These are phyloP conservation scores for Parietichytrium sp. DNA, from an alignment of 108 stramenopile genomes.

Conservation along the genomic window DNA sequence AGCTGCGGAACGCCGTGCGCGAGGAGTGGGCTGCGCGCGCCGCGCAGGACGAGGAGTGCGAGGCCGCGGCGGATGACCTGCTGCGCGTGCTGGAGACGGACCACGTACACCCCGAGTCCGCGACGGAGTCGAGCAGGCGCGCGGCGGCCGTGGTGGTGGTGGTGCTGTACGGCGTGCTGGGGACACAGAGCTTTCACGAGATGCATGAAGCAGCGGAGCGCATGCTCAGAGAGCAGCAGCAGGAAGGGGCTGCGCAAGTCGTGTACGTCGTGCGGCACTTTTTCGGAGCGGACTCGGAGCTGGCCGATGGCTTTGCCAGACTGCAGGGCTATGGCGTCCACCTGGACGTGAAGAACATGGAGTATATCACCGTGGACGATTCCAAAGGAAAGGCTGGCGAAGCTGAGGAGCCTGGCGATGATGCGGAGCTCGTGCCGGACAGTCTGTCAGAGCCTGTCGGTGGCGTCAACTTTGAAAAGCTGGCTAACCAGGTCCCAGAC, in stretches of 20 bases:
- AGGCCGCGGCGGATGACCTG: neutral
- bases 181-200: neutral
- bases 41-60: neutral
- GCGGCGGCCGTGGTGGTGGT: neutral
- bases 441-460: neutral
- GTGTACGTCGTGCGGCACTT: slow-evolving; percentile 50
- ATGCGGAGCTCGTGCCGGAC: too few species aligned
- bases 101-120: slow-evolving; percentile 17
- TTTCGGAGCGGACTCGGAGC: neutral
- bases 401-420: too few species aligned
- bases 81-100: neutral
- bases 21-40: neutral
- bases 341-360: slow-evolving; percentile 70
- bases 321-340: slow-evolving; percentile 60
- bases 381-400: neutral
- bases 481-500: slow-evolving; percentile 39
- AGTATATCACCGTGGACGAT: slow-evolving; percentile 63
- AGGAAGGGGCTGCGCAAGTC: too few species aligned
- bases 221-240: neutral
- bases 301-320: slow-evolving; percentile 33
- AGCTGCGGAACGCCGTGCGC: neutral
- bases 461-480: slow-evolving; percentile 43
- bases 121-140: neutral
- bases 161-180: slow-evolving; percentile 2
- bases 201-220: neutral